Conservation (phyloP, 495 filamentous ascomycete species). For the Cercophora scortea region DNA sequence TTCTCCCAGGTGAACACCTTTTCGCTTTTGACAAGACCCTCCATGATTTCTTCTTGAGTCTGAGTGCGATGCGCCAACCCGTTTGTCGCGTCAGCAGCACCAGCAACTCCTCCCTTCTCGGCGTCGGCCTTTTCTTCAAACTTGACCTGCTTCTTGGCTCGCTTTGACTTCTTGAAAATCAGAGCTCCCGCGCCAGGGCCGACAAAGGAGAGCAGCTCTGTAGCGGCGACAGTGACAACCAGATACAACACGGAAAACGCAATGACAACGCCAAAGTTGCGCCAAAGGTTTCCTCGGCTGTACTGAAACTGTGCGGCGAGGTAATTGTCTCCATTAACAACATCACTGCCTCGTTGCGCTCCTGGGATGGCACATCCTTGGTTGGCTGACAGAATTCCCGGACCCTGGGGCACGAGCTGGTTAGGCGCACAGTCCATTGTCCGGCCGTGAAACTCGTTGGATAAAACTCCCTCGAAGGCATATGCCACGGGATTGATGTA, state of each 20-base stretch:
- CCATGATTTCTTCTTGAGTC: conserved; percentile 6
- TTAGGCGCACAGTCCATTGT: conserved; percentile 41
- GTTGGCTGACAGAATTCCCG: conserved; percentile 38
- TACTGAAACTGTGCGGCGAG: conserved; percentile 50
- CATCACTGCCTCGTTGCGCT: conserved; percentile 39
- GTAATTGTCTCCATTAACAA: conserved; percentile 54
- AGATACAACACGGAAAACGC: conserved; percentile 65
- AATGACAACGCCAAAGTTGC: conserved; percentile 70
- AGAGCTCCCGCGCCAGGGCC: conserved; percentile 23
- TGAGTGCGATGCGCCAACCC: conserved; percentile 26
- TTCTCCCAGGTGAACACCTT: conserved; percentile 55
- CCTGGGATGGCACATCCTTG: conserved; percentile 56
- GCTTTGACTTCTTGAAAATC: conserved; percentile 25
- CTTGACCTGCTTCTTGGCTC: conserved; percentile 22
- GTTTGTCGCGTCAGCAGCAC: conserved; percentile 14
- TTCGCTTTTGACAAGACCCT: conserved; percentile 9
- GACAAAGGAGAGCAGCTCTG: conserved; percentile 45
- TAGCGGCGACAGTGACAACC: conserved; percentile 53
- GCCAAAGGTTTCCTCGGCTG: conserved; percentile 61
- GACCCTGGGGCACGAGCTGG: conserved; percentile 53
- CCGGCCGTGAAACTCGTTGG: conserved; percentile 58
- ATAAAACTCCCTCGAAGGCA: conserved; percentile 59
- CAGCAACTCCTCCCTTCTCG: conserved; percentile 31
- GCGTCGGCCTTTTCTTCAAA: conserved; percentile 19
- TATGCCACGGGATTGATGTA: conserved; percentile 74